These are phyloP conservation scores for Tolypocladium pustulatum DNA, from an alignment of 2,329 filamentous ascomycete genomes.

Conservation along the genomic window DNA sequence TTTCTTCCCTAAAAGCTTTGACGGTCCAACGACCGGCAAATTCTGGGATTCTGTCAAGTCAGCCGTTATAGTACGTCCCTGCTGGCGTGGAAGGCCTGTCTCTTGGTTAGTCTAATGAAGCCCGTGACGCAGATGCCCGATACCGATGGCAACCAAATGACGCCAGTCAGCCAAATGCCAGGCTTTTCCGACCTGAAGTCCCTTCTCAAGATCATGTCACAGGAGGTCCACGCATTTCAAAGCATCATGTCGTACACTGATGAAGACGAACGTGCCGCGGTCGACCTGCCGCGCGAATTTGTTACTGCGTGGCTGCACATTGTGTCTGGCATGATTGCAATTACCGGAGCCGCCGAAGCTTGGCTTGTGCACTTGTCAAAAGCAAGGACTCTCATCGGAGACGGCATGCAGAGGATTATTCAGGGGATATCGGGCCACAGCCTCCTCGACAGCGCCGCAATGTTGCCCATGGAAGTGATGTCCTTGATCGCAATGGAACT, in stretches of 20 bases:
- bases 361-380: slow-evolving; percentile 20
- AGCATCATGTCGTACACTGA: slow-evolving; percentile 16
- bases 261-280: slow-evolving; percentile 13
- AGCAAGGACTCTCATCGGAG: slow-evolving; percentile 18
- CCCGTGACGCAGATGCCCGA: slow-evolving; percentile 4
- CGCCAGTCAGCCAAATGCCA: neutral
- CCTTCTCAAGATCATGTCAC: slow-evolving; percentile 11
- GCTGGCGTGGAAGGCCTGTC: neutral
- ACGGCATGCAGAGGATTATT: slow-evolving; percentile 26
- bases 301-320: slow-evolving; percentile 31
- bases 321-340: slow-evolving; percentile 24
- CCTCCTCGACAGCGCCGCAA: slow-evolving; percentile 23
- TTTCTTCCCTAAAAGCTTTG: slow-evolving; percentile 27
- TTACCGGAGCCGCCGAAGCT: slow-evolving; percentile 7
- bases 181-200: slow-evolving; percentile 2
- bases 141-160: slow-evolving; percentile 4
- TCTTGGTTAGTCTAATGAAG: neutral
- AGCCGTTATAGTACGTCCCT: slow-evolving; percentile 16
- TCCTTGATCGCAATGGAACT: slow-evolving; percentile 28
- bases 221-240: slow-evolving; percentile 17
- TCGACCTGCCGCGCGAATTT: slow-evolving; percentile 25
- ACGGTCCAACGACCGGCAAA: slow-evolving; percentile 26
- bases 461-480: slow-evolving; percentile 32
- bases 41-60: slow-evolving; percentile 32
- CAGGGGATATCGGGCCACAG: slow-evolving; percentile 17